phyloP scores from a whole-genome alignment of 305 asterid species.

The Fraxinus sp. region DNA sequence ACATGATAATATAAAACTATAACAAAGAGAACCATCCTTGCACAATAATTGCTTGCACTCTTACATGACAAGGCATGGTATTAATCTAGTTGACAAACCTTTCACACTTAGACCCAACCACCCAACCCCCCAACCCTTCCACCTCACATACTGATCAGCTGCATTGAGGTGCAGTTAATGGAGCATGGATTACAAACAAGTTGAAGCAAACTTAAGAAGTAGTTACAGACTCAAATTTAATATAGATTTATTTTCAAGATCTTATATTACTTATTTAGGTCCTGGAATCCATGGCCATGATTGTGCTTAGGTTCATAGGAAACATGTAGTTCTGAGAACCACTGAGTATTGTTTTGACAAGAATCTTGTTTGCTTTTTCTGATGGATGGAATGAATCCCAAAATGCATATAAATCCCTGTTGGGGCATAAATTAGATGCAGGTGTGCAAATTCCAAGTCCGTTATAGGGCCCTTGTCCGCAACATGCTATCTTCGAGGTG shows the following conservation, averaged over 20 bases:
- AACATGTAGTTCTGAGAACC: slow-evolving; percentile 54
- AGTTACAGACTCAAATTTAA: neutral
- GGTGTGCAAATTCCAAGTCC: slow-evolving; percentile 59
- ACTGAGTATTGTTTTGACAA: slow-evolving; percentile 43
- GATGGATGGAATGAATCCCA: slow-evolving; percentile 74
- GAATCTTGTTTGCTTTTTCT: slow-evolving; percentile 52
- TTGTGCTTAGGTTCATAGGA: slow-evolving; percentile 72
- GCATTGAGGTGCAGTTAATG: neutral
- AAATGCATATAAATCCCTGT: slow-evolving; percentile 51
- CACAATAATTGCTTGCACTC: neutral
- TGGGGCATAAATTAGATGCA: slow-evolving; percentile 48
- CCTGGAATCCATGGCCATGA: slow-evolving; percentile 53
- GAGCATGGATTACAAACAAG: neutral
- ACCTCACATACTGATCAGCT: neutral
- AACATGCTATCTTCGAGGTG: slow-evolving; percentile 62
- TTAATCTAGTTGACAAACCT: neutral
- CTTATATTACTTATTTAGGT: slow-evolving; percentile 4
- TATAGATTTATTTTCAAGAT: neutral
- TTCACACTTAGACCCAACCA: neutral
- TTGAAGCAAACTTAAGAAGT: neutral
- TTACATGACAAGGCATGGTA: neutral
- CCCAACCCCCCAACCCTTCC: neutral
- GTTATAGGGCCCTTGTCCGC: slow-evolving; percentile 72
- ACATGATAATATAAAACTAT: neutral
- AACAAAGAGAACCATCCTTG: neutral